A percentile compares a stretch with the other conserved stretches of the same genome.
phyloP scores from a whole-genome alignment of 139 green algal species.

The Limnomonas spitsbergensis region DNA sequence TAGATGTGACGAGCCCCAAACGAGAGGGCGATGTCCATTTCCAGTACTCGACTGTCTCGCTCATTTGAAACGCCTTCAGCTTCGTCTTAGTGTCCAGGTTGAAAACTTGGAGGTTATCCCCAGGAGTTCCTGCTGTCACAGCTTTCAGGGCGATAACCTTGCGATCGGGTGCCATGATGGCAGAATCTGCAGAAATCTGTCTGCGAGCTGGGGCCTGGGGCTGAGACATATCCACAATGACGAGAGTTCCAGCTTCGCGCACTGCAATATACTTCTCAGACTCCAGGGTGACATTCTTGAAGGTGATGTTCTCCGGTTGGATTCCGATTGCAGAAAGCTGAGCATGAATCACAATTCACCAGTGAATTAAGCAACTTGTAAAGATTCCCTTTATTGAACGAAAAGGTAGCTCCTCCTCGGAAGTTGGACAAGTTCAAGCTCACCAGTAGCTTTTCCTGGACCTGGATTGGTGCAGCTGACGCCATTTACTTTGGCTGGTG shows the following conservation, averaged over 20 bases:
- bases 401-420: background rate
- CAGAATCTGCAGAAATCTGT: slow-evolving; percentile 95
- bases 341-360: background rate
- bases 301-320: slow-evolving; percentile 88
- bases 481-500: no score
- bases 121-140: slow-evolving; percentile 43
- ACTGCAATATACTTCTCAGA: slow-evolving; percentile 96
- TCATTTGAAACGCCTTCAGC: slow-evolving; percentile 93
- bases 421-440: background rate
- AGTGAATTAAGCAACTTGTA: background rate
- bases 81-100: slow-evolving; percentile 98
- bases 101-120: slow-evolving; percentile 95
- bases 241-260: slow-evolving; percentile 71
- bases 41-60: slow-evolving; percentile 94
- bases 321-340: slow-evolving; percentile 89
- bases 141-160: slow-evolving; percentile 96
- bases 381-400: background rate
- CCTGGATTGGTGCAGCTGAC: slow-evolving; percentile 35
- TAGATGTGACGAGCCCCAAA: slow-evolving; percentile 90
- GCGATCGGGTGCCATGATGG: slow-evolving; percentile 90
- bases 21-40: slow-evolving; percentile 87
- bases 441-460: slow-evolving; percentile 54
- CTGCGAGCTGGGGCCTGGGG: slow-evolving; percentile 78
- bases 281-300: slow-evolving; percentile 97
- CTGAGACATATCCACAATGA: slow-evolving; percentile 91